Evolutionary conservation across 75 land plant genomes (phyloP), one percentile per base, ranked within the genome.

Genomic region (Sequoiadendron giganteum): DNA sequence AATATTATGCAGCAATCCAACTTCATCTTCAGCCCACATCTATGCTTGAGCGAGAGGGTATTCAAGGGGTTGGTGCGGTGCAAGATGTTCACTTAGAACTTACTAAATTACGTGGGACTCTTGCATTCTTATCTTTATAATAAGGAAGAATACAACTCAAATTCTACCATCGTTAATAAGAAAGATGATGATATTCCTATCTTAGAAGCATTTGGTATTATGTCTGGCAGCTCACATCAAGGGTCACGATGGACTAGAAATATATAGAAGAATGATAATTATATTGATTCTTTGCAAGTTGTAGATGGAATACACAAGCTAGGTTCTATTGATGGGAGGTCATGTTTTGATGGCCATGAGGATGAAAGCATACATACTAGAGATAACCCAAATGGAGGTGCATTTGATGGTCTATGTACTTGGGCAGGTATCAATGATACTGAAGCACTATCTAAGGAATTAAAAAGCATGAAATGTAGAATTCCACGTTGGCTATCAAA

Each of bases 81-180:
- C 99, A 98, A 93, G 98, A 98, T 90, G 96, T 96, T 28, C 92
- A 96, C 70, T 93, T 96, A 75, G 99, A 98, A 47, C 92, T 96
- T 82, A 94, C 96, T 80, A 98, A 96, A 86, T 90, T 98, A 81
- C 95, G 97, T n/a, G 97, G 98, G 34, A 90, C 90, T 30, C 88
- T 98, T 98, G 76, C 99, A 98, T 89, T 90, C 91, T 52, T 97
- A 98, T 93, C 97, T 98, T 85, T 98, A 96, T 86, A 94, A 96
- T 76, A 96, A 95, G 91, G 99, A 95, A 70, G 96, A 96, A 87
- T 93, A 93, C 88, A 97, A 95, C 87, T 89, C 92, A 80, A 92
- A 89, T 84, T 43, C 84, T 82, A 79, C 85, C 48, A 89, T 85
- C 82, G 84, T 90, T 52, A 72, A 88, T 86, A 94, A 97, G 72